Conservation (phyloP, 2,329 filamentous ascomycete species). For the Clonostachys solani region DNA sequence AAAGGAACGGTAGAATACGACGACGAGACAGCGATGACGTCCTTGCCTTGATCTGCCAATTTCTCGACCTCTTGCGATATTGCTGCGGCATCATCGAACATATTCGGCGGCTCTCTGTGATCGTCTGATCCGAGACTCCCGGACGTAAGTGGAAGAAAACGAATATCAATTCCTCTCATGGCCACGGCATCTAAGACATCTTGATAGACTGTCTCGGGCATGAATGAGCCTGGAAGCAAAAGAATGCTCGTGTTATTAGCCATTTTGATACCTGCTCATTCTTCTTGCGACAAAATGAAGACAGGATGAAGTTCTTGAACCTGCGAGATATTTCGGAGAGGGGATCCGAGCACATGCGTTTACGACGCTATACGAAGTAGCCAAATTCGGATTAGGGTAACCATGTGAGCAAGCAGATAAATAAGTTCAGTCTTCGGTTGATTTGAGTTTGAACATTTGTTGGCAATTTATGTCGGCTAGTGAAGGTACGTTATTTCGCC, state of each 20-base stretch:
- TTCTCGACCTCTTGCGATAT: slow-evolving; percentile 20
- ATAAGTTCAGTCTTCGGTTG: too few species aligned
- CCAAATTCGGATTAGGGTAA: too few species aligned
- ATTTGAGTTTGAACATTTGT: too few species aligned
- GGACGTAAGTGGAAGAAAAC: background rate
- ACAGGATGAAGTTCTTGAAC: too few species aligned
- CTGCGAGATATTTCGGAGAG: too few species aligned
- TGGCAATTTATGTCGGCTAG: too few species aligned
- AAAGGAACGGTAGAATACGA: slow-evolving; percentile 1
- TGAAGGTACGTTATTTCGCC: too few species aligned
- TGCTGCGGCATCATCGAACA: slow-evolving; percentile 26
- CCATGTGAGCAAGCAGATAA: too few species aligned
- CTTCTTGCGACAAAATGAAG: too few species aligned
- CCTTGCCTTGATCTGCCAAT: slow-evolving; percentile 21
- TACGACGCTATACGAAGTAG: too few species aligned
- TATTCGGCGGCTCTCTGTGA: slow-evolving; percentile 8
- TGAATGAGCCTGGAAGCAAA: background rate
- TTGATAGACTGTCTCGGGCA: background rate
- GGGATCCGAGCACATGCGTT: too few species aligned
- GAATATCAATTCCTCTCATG: background rate
- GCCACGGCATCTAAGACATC: background rate
- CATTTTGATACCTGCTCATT: too few species aligned
- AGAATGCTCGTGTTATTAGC: background rate
- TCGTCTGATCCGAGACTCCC: background rate
- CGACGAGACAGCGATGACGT: slow-evolving; percentile 1